phyloP scores from a whole-genome alignment of 257 asterid species.

The Plectranthus barbatus region DNA sequence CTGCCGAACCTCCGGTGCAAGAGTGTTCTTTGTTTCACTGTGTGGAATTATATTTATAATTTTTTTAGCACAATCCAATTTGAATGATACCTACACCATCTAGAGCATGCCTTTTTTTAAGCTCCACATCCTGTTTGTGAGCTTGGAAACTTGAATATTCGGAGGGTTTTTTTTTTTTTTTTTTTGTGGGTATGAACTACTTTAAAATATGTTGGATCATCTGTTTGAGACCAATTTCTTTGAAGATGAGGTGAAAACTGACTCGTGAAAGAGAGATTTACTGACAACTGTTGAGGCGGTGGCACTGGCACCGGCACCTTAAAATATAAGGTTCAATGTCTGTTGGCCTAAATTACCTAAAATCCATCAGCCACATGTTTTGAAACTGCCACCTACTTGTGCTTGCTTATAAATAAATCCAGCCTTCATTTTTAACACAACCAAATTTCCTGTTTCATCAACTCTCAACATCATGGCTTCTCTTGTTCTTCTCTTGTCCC shows the following conservation, averaged over 20 bases:
- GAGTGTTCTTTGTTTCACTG: background rate
- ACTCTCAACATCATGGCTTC: conserved; percentile 13
- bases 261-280: background rate
- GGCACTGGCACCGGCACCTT: too few species aligned
- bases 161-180: too few species aligned
- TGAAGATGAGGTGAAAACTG: too few species aligned
- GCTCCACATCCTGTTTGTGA: too few species aligned
- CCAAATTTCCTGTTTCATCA: background rate
- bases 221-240: too few species aligned
- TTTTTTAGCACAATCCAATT: too few species aligned
- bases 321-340: too few species aligned
- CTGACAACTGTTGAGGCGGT: background rate
- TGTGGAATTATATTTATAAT: background rate
- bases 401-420: background rate
- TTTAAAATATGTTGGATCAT: too few species aligned
- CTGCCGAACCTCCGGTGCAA: background rate
- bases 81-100: too few species aligned
- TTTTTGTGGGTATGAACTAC: too few species aligned
- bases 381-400: background rate
- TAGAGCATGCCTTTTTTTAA: too few species aligned
- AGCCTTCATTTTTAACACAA: background rate
- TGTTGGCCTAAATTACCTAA: background rate
- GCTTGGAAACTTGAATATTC: too few species aligned
- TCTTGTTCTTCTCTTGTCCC: conserved; percentile 19
- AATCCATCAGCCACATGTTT: conserved; percentile 1